These are phyloP conservation scores for Helicostylum pulchrum DNA, from an alignment of 192 early-diverging fungal genomes.

Conservation along the genomic window DNA sequence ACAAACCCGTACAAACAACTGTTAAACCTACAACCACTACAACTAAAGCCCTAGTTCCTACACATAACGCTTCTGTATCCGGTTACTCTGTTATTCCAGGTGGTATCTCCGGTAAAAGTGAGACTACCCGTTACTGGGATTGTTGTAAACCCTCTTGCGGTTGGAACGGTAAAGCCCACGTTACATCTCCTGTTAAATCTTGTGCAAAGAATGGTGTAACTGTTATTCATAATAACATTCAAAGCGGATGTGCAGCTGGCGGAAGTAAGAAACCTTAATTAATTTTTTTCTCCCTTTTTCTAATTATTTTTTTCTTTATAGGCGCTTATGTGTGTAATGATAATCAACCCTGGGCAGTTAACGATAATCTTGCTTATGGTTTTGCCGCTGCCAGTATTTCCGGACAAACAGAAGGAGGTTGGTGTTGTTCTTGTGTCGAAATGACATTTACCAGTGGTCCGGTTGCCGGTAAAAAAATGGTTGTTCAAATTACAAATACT, in stretches of 20 bases:
- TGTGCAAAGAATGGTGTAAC: constrained; percentile 25
- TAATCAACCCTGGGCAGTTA: constrained; percentile 25
- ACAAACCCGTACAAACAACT: background rate
- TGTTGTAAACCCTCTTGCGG: constrained; percentile 26
- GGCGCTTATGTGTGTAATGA: constrained; percentile 27
- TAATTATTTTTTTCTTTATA: background rate
- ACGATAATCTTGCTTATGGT: constrained; percentile 29
- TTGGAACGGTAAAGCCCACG: constrained; percentile 18
- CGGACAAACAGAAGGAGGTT: constrained; percentile 15
- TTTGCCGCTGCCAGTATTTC: constrained; percentile 31
- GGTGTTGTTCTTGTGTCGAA: constrained; percentile 27
- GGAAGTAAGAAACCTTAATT: constrained; percentile 4
- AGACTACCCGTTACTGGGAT: constrained; percentile 28
- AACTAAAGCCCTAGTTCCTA: background rate
- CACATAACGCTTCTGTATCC: background rate
- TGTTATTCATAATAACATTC: constrained; percentile 4
- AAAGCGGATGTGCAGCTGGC: constrained; percentile 22
- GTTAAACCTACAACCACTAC: background rate
- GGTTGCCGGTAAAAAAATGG: constrained; percentile 22
- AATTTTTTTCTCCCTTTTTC: background rate
- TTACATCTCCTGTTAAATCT: constrained; percentile 14
- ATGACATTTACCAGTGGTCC: constrained; percentile 22
- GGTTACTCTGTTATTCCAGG: constrained; percentile 6
- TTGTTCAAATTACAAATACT: constrained; percentile 29
- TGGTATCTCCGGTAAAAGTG: constrained; percentile 19